Evolutionary conservation across 2,329 filamentous ascomycete genomes (phyloP).

Genomic region (Zopfia rhizophila): DNA sequence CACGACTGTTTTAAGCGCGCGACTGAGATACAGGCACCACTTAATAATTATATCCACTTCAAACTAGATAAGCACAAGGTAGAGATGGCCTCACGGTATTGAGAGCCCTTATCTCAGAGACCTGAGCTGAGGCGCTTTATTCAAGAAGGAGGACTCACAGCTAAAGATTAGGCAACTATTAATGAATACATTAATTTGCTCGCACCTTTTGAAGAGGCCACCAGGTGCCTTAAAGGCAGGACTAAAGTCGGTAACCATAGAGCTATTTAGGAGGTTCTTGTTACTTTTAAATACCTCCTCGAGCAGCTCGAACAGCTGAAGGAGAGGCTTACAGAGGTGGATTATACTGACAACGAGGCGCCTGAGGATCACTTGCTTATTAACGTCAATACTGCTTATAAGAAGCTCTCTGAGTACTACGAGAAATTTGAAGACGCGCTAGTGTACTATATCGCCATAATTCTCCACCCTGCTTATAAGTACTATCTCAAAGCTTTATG

Average conservation of each 20-base stretch:
- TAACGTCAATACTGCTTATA: constrained; percentile 1
- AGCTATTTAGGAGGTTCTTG: constrained; percentile 4
- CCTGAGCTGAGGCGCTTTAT: not conserved
- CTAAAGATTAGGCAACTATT: constrained; percentile 2
- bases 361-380: constrained; percentile 9
- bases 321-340: not conserved
- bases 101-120: too few species aligned
- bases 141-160: constrained; percentile 2
- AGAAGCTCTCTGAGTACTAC: constrained; percentile 6
- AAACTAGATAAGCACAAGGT: not conserved
- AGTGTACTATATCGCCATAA: not conserved
- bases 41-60: constrained; percentile 3
- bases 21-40: not conserved
- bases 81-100: not conserved
- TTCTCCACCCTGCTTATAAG: constrained; percentile 4
- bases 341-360: constrained; percentile 3
- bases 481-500: not conserved
- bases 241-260: not conserved
- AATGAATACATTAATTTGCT: constrained; percentile 5
- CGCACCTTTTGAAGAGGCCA: constrained; percentile 5
- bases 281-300: constrained; percentile 7
- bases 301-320: not conserved
- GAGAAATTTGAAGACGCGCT: constrained; percentile 1
- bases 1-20: constrained; percentile 8
- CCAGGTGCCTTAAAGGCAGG: not conserved